Percentiles rank a stretch among this genome's conserved stretches.
Conservation (phyloP, 371 early-diverging fungal species). For the Vairimorpha ceranae region DNA sequence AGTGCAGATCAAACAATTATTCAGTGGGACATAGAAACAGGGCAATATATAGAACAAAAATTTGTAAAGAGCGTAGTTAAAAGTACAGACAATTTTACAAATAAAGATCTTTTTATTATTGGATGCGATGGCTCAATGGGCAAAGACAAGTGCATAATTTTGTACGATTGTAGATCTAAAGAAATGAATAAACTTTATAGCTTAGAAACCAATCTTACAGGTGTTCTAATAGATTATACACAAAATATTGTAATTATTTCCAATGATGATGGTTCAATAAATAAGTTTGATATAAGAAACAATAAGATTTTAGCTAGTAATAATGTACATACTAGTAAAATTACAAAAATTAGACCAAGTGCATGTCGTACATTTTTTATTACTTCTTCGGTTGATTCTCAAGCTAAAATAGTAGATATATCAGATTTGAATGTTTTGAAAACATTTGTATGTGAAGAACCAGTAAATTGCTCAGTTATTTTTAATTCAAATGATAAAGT, state of each 20-base stretch:
- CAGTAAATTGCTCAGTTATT: conserved; percentile 84
- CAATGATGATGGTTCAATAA: conserved; percentile 66
- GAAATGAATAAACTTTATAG: conserved; percentile 52
- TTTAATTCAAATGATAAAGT: conserved; percentile 68
- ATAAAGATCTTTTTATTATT: conserved; percentile 73
- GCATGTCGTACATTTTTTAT: conserved; percentile 84
- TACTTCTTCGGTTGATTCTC: conserved; percentile 86
- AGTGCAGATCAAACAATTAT: conserved; percentile 83
- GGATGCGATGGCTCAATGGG: conserved; percentile 87
- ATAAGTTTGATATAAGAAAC: conserved; percentile 51
- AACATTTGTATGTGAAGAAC: conserved; percentile 77
- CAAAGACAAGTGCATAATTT: conserved; percentile 71
- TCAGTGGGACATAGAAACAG: conserved; percentile 86
- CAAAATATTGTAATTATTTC: conserved; percentile 77
- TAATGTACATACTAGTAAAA: conserved; percentile 68
- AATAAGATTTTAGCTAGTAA: conserved; percentile 64
- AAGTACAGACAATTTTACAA: conserved; percentile 78
- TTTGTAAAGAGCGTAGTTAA: conserved; percentile 79
- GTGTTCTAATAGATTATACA: conserved; percentile 79
- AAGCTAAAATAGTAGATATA: conserved; percentile 77
- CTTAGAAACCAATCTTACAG: conserved; percentile 69
- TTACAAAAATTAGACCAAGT: conserved; percentile 86
- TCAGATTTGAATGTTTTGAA: conserved; percentile 73
- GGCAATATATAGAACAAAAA: conserved; percentile 76
- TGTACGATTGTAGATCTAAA: conserved; percentile 70